A percentile compares a stretch with the other conserved stretches of the same genome.
These are phyloP conservation scores for Oryza brachyantha DNA, from an alignment of 176 grass and related monocot genomes.

Conservation along the genomic window DNA sequence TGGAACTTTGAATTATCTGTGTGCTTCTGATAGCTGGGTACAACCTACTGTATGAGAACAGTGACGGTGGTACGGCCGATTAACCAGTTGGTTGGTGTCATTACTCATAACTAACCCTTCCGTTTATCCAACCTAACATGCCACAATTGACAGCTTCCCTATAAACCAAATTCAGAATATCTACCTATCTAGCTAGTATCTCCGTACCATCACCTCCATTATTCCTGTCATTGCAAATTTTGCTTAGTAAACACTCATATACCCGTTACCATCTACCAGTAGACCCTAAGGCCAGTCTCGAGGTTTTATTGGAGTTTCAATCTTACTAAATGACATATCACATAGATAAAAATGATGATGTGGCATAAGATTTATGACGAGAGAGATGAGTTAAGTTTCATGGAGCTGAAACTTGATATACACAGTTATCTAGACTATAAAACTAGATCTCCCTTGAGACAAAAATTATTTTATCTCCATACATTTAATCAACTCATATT, in stretches of 20 bases:
- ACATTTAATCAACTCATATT: no score
- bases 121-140: slow-evolving; percentile 1
- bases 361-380: no score
- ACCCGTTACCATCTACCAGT: neutral
- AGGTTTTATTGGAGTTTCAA: no score
- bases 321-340: no score
- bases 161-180: neutral
- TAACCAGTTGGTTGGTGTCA: neutral
- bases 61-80: neutral
- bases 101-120: neutral
- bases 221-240: neutral
- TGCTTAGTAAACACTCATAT: neutral
- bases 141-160: neutral
- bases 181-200: neutral
- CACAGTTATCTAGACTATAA: no score
- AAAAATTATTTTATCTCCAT: no score
- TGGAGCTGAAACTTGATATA: no score
- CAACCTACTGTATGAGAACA: neutral
- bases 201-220: neutral
- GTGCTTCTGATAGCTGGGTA: neutral
- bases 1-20: neutral
- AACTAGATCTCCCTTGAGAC: no score
- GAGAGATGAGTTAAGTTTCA: no score
- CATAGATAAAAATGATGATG: no score
- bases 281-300: no score